Evolutionary conservation across 2,329 filamentous ascomycete genomes (phyloP).

Genomic region (Xylaria sp.): DNA sequence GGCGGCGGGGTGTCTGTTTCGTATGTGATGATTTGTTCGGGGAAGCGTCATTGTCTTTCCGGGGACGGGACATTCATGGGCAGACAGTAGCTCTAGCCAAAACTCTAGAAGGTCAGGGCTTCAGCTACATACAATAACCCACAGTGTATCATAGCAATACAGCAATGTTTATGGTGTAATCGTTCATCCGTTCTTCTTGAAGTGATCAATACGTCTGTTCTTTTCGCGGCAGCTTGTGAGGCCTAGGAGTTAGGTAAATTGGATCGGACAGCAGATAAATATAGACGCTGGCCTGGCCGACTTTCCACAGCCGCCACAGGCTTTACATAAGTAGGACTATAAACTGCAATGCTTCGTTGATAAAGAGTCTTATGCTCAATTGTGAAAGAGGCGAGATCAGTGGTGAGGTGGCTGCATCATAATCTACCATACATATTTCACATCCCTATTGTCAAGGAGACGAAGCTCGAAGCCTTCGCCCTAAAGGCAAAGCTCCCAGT

Average conservation of each 20-base stretch:
- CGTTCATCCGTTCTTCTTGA: not conserved
- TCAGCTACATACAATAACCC: conserved; percentile 8
- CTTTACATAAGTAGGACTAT: too few species aligned
- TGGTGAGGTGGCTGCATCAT: too few species aligned
- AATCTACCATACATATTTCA: too few species aligned
- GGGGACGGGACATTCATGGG: not conserved
- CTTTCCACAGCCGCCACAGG: too few species aligned
- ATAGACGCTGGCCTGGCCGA: not conserved
- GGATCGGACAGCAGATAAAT: not conserved
- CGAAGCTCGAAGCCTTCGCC: too few species aligned
- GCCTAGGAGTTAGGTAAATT: not conserved
- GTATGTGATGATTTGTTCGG: not conserved
- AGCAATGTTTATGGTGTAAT: conserved; percentile 14
- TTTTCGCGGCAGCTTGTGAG: not conserved
- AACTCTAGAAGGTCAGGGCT: conserved; percentile 5
- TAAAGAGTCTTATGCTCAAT: too few species aligned
- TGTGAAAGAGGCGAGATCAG: too few species aligned
- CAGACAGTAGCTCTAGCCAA: conserved; percentile 5
- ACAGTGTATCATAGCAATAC: conserved; percentile 35
- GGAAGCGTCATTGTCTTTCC: not conserved
- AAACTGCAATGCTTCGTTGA: too few species aligned
- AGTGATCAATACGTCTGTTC: not conserved
- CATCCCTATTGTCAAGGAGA: too few species aligned
- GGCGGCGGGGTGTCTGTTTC: not conserved
- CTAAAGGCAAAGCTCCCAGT: too few species aligned